These are phyloP conservation scores for Coleophoma eucalyptorum DNA, from an alignment of 2,329 filamentous ascomycete species.

Conservation along the genomic window DNA sequence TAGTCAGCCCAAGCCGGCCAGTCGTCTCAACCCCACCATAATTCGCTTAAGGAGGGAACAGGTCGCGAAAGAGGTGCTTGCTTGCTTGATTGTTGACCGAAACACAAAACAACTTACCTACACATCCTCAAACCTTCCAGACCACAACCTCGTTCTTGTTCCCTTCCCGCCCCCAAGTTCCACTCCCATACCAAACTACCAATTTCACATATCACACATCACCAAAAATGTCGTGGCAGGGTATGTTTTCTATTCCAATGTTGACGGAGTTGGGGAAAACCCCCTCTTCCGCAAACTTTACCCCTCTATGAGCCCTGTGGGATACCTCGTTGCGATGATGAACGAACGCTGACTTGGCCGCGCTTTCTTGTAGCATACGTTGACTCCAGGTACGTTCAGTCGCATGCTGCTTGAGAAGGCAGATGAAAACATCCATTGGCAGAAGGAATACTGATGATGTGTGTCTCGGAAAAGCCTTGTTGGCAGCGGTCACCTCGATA, in stretches of 20 bases:
- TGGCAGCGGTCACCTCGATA: conserved; percentile 73
- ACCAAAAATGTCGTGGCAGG: conserved; percentile 70
- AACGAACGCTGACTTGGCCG: not conserved
- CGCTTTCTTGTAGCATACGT: conserved; percentile 46
- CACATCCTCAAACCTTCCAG: not conserved
- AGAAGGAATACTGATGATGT: conserved; percentile 14
- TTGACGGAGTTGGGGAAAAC: conserved; percentile 19
- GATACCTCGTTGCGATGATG: no score
- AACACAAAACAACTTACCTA: no score
- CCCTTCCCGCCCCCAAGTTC: not conserved
- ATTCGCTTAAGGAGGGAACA: no score
- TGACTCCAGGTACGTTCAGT: conserved; percentile 50
- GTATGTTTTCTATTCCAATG: conserved; percentile 34
- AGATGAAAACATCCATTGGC: no score
- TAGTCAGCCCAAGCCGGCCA: no score
- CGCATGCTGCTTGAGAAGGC: no score
- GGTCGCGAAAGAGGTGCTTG: no score
- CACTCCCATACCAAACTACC: conserved; percentile 3
- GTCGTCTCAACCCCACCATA: no score
- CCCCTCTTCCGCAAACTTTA: conserved; percentile 16
- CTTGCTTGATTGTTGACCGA: no score
- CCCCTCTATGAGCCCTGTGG: not conserved
- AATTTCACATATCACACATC: conserved; percentile 6
- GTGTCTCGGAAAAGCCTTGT: conserved; percentile 59
- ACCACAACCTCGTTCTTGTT: conserved; percentile 4